phyloP scores from a whole-genome alignment of 1,284 basidiomycete species.

The Tetrapyrgos nigripes region DNA sequence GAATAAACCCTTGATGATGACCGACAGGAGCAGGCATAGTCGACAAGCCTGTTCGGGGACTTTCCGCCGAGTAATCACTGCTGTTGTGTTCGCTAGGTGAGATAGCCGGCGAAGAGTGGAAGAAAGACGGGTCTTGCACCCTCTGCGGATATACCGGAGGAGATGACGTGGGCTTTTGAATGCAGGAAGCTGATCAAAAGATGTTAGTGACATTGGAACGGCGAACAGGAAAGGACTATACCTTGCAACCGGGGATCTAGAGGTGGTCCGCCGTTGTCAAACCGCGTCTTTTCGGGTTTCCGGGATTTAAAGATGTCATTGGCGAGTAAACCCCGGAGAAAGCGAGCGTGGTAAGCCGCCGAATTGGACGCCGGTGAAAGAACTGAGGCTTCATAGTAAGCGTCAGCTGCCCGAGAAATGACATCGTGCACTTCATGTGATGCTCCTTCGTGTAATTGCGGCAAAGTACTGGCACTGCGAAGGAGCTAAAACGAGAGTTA shows the following conservation, averaged over 20 bases:
- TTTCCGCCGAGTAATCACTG: background rate
- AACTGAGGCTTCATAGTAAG: conserved; percentile 72
- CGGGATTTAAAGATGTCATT: conserved; percentile 64
- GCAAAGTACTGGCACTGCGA: conserved; percentile 60
- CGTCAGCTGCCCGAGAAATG: conserved; percentile 73
- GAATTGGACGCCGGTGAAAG: conserved; percentile 65
- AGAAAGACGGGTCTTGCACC: background rate
- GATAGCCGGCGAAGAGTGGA: conserved; percentile 3
- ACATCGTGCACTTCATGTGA: conserved; percentile 65
- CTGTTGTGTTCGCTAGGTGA: background rate
- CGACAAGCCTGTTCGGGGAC: background rate
- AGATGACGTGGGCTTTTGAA: conserved; percentile 8
- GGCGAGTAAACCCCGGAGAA: conserved; percentile 72
- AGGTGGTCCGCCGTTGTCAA: conserved; percentile 42
- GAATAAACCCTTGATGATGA: conserved; percentile 35
- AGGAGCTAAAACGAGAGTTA: conserved; percentile 54
- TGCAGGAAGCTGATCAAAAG: conserved; percentile 10
- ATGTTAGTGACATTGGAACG: conserved; percentile 14
- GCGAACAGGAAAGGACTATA: conserved; percentile 31
- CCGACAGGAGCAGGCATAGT: conserved; percentile 2
- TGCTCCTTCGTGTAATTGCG: conserved; percentile 62
- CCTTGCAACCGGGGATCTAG: conserved; percentile 60
- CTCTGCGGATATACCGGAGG: conserved; percentile 5
- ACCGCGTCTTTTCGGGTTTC: conserved; percentile 45
- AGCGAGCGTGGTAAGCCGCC: conserved; percentile 75